phyloP scores from a whole-genome alignment of 495 filamentous ascomycete genomes.

The Penicilliopsis zonata region DNA sequence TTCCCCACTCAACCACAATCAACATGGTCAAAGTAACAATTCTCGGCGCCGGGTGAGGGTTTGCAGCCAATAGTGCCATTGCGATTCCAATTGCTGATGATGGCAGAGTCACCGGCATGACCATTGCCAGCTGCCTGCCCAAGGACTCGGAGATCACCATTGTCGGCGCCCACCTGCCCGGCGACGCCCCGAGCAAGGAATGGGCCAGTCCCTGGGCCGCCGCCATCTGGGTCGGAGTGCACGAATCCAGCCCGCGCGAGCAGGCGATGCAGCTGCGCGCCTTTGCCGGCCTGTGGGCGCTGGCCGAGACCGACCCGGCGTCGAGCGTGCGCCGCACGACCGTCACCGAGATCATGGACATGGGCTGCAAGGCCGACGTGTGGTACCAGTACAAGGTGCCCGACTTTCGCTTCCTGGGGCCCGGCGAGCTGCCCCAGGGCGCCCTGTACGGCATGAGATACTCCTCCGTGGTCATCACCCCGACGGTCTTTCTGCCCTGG shows the following conservation, averaged over 20 bases:
- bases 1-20: too few species aligned
- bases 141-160: slow-evolving; percentile 12
- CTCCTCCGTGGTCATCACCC: slow-evolving; percentile 13
- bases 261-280: slow-evolving; percentile 14
- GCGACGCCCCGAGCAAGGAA: not conserved
- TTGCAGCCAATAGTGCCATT: too few species aligned
- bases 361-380: not conserved
- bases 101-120: slow-evolving; percentile 16
- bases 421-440: slow-evolving; percentile 4
- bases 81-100: too few species aligned
- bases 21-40: too few species aligned
- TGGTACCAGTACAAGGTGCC: slow-evolving; percentile 6
- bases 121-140: slow-evolving; percentile 24
- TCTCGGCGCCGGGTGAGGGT: too few species aligned
- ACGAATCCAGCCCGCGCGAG: slow-evolving; percentile 10
- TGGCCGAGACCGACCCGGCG: slow-evolving; percentile 10
- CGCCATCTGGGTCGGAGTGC: slow-evolving; percentile 11
- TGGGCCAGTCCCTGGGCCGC: slow-evolving; percentile 18
- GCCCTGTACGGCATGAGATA: slow-evolving; percentile 7
- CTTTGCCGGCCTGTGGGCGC: slow-evolving; percentile 5
- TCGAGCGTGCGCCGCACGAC: slow-evolving; percentile 3
- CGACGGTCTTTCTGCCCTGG: slow-evolving; percentile 15
- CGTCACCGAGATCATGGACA: slow-evolving; percentile 6
- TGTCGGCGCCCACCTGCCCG: slow-evolving; percentile 37
- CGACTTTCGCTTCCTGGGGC: slow-evolving; percentile 3